Evolutionary conservation across 768 basidiomycete species (phyloP), one percentile per base, ranked within the genome.

Genomic region (Russula brevipes): DNA sequence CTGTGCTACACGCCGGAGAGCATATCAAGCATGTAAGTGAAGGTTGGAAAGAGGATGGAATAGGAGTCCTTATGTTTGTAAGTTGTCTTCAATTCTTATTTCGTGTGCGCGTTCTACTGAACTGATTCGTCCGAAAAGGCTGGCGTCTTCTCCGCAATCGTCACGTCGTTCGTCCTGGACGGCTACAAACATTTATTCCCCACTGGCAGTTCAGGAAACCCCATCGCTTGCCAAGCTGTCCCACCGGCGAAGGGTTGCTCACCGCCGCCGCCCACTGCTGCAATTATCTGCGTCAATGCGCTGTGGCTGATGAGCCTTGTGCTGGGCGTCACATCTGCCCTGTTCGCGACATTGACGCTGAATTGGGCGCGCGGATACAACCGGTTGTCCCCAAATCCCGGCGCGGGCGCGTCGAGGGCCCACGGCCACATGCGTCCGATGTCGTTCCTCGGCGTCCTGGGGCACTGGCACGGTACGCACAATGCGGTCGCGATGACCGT

Each of bases 401-500:
- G 54, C 9, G 16, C 3, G 70, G 49, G 54, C 9, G 16, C 57
- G 1, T 39, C 52, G n/a, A 33, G 75, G 54, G 73, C 76, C 55
- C 76, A 75, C 16, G 77, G 77, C 0, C 71, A 78, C n/a, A 74
- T 79, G 2, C 74, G 76, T 35, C 46, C 51, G 4, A 30, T 39
- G 41, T 19, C 63, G 30, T 66, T 59, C 46, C 30, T 7, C 7
- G 5, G 44, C 8, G n/a, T 16, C 44, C 17, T 6, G 44, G n/a
- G 24, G 24, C 24, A 24, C 24, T 24, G 6, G 17, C n/a, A 9
- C 19, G n/a, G 4, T 19, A 46, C 24, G 49, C 31, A 30, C 30
- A 14, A 17, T 1, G 69, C 81, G n/a, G 76, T 81, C 4, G 75
- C 76, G 36, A 64, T 71, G 24, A 76, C 81, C 30, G 79, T 80